Evolutionary conservation across 345 rosid species (phyloP), one percentile per base, ranked within the genome.

Genomic region (Populus deltoides): DNA sequence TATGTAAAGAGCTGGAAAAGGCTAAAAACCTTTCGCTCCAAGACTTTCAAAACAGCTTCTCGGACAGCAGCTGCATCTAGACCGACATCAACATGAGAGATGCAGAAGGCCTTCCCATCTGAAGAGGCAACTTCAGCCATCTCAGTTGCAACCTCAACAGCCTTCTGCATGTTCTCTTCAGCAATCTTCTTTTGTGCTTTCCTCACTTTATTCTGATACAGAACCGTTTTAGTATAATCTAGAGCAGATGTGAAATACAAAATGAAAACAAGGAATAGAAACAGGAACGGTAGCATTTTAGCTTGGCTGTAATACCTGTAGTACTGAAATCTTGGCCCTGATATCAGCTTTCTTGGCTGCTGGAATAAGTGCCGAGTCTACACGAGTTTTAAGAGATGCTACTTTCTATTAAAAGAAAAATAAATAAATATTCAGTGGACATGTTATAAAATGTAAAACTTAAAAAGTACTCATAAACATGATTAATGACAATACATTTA

Each of bases 61-160:
- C 98, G 94, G n/a, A 92, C 97, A 29, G 99, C 98, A 67, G 89
- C 90, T 80, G 91, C 97, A 85, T 96, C 98, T 72, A 91, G 83
- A 55, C 98, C 99, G 71, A 92, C 94, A 80, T 96, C 93, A 43
- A 96, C 92, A 74, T 83, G 86, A 49, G 89, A 82, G 22, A 92
- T 82, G 82, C 95, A 94, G 81, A 92, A 94, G 5, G 85, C 74
- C 86, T 91, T 94, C 77, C 97, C 96, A 70, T 83, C 86, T 25
- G 93, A 87, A 66, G 87, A 84, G 70, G 97, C 94, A 76, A 83
- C 81, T 82, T 91, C 94, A 31, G 97, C 97, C 41, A 77, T 80
- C 80, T 87, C 90, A 49, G 85, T 77, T 67, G 95, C 90, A 77
- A 73, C 81, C 77, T 85, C 85, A 49, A 94, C 92, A 77, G 97